These are phyloP conservation scores for Pseudozyma sp. DNA, from an alignment of 1,284 basidiomycete genomes.

Conservation along the genomic window DNA sequence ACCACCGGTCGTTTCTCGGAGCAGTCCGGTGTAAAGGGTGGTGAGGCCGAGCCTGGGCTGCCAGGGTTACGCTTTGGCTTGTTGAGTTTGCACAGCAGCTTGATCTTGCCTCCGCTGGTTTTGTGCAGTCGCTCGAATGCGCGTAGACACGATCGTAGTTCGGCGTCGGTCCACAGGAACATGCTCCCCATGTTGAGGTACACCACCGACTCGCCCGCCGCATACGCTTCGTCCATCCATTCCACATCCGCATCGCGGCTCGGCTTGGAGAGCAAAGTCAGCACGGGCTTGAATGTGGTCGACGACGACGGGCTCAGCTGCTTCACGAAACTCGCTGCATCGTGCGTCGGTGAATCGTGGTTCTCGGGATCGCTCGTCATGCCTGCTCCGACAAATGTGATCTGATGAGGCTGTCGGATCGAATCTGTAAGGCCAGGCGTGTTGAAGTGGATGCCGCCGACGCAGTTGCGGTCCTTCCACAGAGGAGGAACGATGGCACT, in stretches of 20 bases:
- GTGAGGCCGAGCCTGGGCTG: constrained; percentile 19
- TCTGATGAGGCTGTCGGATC: constrained; percentile 31
- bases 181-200: constrained; percentile 67
- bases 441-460: constrained; percentile 45
- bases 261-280: not conserved
- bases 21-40: not conserved
- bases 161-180: constrained; percentile 55
- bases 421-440: constrained; percentile 31
- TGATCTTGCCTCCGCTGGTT: constrained; percentile 31
- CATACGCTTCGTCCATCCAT: constrained; percentile 53
- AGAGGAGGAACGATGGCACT: constrained; percentile 35
- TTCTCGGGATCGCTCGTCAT: constrained; percentile 30
- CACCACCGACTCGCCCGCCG: constrained; percentile 50
- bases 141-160: constrained; percentile 51
- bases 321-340: constrained; percentile 4
- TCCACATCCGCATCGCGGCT: constrained; percentile 34
- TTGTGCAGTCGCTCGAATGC: constrained; percentile 48
- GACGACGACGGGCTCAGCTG: constrained; percentile 11
- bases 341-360: constrained; percentile 14
- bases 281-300: constrained; percentile 5
- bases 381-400: constrained; percentile 34
- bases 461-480: constrained; percentile 41
- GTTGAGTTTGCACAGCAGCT: constrained; percentile 54
- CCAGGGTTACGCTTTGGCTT: constrained; percentile 24
- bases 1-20: constrained; percentile 24